Conservation (phyloP, 139 green algal genomes). For the Protoeuglena noctilucae region DNA sequence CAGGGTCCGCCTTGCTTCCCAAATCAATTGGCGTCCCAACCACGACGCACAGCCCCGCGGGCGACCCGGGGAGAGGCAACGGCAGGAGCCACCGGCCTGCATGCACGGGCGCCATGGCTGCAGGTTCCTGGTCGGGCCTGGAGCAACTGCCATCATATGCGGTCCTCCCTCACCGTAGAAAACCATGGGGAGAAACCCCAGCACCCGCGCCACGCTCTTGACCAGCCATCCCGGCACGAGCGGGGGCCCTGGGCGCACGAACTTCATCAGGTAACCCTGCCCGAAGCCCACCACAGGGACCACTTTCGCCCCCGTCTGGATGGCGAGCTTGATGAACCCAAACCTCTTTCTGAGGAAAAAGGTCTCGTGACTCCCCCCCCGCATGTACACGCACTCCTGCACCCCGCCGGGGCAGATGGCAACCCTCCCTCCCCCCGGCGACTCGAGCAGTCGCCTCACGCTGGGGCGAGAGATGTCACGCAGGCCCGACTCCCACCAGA, state of each 20-base stretch:
- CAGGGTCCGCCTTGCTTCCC: not conserved
- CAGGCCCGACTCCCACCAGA: too few relatives aligned
- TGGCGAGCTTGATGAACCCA: conserved; percentile 9
- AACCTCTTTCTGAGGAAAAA: conserved; percentile 5
- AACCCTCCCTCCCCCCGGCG: too few relatives aligned
- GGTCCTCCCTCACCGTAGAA: not conserved
- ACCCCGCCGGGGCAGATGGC: too few relatives aligned
- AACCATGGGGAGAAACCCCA: conserved; percentile 1
- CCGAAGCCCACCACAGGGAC: conserved; percentile 12
- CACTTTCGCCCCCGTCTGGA: conserved; percentile 3
- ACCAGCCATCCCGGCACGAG: too few relatives aligned
- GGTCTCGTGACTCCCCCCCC: too few relatives aligned
- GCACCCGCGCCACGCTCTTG: not conserved
- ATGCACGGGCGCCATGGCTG: not conserved
- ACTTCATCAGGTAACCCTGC: too few relatives aligned
- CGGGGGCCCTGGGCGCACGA: too few relatives aligned
- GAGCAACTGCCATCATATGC: not conserved
- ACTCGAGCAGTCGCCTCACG: too few relatives aligned
- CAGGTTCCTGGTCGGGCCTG: not conserved
- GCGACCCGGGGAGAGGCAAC: too few relatives aligned
- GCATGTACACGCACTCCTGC: too few relatives aligned
- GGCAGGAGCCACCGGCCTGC: conserved; percentile 1
- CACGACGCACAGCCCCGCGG: conserved; percentile 3
- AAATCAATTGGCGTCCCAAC: conserved; percentile 5
- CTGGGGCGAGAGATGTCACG: too few relatives aligned